Evolutionary conservation across 306 rosid genomes (phyloP).

Genomic region (Begonia fuchsioides): DNA sequence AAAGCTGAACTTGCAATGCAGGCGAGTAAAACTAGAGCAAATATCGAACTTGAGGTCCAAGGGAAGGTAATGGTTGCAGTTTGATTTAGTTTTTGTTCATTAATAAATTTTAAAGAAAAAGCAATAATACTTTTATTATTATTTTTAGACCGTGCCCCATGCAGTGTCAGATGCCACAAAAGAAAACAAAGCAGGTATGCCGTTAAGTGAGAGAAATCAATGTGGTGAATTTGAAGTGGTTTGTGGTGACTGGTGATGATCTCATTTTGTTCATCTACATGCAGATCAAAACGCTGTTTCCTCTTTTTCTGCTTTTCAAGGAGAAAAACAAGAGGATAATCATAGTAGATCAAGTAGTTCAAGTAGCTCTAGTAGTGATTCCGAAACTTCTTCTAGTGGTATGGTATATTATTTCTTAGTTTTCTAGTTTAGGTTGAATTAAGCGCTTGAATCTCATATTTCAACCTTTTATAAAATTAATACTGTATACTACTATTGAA

Average conservation of each 20-base stretch:
- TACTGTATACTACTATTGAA: constrained; percentile 10
- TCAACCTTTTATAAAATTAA: not conserved
- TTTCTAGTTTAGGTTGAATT: not conserved
- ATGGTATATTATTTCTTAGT: constrained; percentile 10
- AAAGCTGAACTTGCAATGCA: constrained; percentile 66
- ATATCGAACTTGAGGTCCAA: constrained; percentile 26
- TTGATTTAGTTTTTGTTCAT: constrained; percentile 3
- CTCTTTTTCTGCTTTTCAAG: constrained; percentile 37
- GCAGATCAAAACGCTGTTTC: constrained; percentile 45
- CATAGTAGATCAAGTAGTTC: constrained; percentile 92
- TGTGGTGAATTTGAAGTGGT: not conserved
- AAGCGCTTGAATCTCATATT: constrained; percentile 3
- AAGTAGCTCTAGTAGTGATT: constrained; percentile 91
- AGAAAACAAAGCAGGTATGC: constrained; percentile 45
- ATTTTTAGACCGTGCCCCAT: constrained; percentile 24
- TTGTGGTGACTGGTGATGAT: constrained; percentile 7
- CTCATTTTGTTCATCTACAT: constrained; percentile 1
- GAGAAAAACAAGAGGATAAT: constrained; percentile 40
- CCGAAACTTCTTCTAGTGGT: constrained; percentile 97
- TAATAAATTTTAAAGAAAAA: too few relatives aligned
- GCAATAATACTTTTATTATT: constrained; percentile 6
- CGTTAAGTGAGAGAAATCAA: not conserved
- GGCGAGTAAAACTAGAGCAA: constrained; percentile 49
- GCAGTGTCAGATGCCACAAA: constrained; percentile 22
- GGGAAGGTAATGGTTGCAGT: constrained; percentile 25